Evolutionary conservation across 306 rosid species (phyloP), one percentile per base, ranked within the genome.

Genomic region (Quercus berberidifolia): DNA sequence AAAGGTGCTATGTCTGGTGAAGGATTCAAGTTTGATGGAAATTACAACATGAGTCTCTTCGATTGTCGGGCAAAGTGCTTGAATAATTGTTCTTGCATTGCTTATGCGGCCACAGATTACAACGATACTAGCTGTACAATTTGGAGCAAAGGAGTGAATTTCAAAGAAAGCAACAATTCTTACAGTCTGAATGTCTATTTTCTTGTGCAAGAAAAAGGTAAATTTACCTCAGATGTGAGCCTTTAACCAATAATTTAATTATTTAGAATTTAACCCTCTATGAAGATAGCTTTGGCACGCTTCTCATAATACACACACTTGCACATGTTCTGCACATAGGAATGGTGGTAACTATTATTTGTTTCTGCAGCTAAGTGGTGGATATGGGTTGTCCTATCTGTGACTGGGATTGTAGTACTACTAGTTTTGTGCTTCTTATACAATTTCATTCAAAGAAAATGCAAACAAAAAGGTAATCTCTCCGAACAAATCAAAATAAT

Each of bases 291-390:
- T 56, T 56, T 56, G 62, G 62, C 62, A n/a, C n/a, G 26, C 62
- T n/a, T 18, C 62, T 56, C 13, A 56, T n/a, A 18, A 1, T 3
- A n/a, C 62, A n/a, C 62, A 56, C 62, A n/a, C 60, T 5, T n/a
- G 21, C 62, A 56, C 5, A 56, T 3, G 23, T 56, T 55, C 9
- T 1, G 3, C 60, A 55, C 9, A 49, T 10, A 49, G 15, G 15
- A 49, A 12, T 49, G 21, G 60, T 56, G 60, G 25, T 12, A 56
- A 56, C 60, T 56, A 56, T 56, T 20, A 56, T 20, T 56, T 20
- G 64, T 38, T 81, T 25, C 77, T 74, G 85, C 20, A 62, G 71
- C 5, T 3, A 81, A 31, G 52, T 52, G 88, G 88, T 78, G 85
- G 85, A 78, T 65, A 72, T 76, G 82, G 84, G 57, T 84, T 33